A percentile compares a stretch with the other conserved stretches of the same genome.
Evolutionary conservation across 306 rosid genomes (phyloP).

Genomic region (Pyrus pyrifolia): DNA sequence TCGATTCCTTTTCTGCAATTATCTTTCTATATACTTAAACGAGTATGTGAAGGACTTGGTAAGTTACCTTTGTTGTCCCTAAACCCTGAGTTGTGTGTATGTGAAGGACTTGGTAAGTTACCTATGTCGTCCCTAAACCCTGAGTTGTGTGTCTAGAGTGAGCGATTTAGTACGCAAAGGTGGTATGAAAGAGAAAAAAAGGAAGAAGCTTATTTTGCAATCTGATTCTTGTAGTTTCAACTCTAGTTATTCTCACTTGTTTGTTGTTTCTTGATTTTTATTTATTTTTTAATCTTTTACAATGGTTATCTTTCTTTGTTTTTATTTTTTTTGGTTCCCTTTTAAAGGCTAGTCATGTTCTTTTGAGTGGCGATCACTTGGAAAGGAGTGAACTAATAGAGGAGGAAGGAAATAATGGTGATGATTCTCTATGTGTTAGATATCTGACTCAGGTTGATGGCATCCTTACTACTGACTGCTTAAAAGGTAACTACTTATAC

Average conservation of each 20-base stretch:
- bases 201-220: no score
- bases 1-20: background rate
- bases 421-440: conserved; percentile 45
- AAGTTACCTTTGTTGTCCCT: no score
- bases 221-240: no score
- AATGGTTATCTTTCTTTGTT: conserved; percentile 10
- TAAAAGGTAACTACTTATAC: conserved; percentile 36
- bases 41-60: no score
- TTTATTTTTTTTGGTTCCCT: conserved; percentile 3
- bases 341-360: conserved; percentile 59
- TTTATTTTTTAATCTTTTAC: conserved; percentile 8
- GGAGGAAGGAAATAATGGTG: conserved; percentile 51
- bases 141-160: background rate
- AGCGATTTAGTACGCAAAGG: no score
- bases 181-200: no score
- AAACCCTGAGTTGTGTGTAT: no score
- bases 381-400: conserved; percentile 69
- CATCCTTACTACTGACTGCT: conserved; percentile 36
- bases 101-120: background rate
- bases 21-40: background rate
- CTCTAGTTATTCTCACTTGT: no score
- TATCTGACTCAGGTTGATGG: conserved; percentile 63
- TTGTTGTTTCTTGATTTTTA: background rate
- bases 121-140: background rate
- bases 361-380: conserved; percentile 55